Percentiles rank a stretch among this genome's conserved stretches.
Evolutionary conservation across 495 filamentous ascomycete genomes (phyloP).

Genomic region (Cladorrhinum samala): DNA sequence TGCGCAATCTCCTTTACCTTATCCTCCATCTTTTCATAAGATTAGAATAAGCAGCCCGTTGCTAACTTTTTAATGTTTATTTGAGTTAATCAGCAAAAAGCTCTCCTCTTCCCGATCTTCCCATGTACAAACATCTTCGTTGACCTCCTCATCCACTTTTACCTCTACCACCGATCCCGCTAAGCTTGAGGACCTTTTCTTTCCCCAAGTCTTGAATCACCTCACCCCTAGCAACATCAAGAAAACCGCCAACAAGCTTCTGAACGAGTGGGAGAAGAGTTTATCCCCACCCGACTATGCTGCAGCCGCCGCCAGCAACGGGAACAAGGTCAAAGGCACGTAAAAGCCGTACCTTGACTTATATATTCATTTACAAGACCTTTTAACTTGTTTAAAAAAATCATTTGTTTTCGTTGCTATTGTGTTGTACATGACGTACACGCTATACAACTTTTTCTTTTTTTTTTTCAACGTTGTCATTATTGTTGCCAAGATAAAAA

Average conservation of each 20-base stretch:
- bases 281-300: conserved; percentile 16
- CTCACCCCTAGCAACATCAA: conserved; percentile 62
- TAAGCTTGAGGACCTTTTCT: conserved; percentile 55
- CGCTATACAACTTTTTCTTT: too few species aligned
- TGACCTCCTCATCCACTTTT: background rate
- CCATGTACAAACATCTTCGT: too few species aligned
- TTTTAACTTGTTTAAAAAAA: too few species aligned
- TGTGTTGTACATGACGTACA: too few species aligned
- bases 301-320: background rate
- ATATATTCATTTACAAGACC: too few species aligned
- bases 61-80: too few species aligned
- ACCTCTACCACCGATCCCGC: background rate
- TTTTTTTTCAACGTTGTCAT: too few species aligned
- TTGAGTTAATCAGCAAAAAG: conserved; percentile 5
- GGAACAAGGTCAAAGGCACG: conserved; percentile 3
- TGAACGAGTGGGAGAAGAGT: conserved; percentile 72
- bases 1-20: conserved; percentile 23
- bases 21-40: background rate
- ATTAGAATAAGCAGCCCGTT: background rate
- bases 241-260: conserved; percentile 62
- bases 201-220: conserved; percentile 56
- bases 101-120: conserved; percentile 19
- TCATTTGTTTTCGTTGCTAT: too few species aligned
- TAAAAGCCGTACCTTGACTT: conserved; percentile 2
- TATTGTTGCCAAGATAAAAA: too few species aligned